phyloP scores from a whole-genome alignment of 2,329 filamentous ascomycete species.

The Dothideomycetidae sp. region DNA sequence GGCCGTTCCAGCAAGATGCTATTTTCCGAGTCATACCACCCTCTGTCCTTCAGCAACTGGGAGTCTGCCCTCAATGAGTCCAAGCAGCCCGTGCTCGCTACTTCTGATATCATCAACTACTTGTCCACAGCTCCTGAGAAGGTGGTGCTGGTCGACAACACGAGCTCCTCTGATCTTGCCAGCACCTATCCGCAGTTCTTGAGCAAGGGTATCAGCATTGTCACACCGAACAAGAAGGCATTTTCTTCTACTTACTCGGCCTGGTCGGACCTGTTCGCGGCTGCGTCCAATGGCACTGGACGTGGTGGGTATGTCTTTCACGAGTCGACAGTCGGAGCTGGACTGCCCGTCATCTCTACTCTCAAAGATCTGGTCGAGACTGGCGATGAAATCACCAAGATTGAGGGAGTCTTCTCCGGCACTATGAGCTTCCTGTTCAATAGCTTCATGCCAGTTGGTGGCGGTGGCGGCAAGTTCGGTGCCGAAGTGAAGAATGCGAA shows the following conservation, averaged over 20 bases:
- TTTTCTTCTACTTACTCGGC: constrained; percentile 71
- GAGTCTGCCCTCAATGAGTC: constrained; percentile 49
- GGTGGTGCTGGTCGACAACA: constrained; percentile 86
- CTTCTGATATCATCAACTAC: constrained; percentile 61
- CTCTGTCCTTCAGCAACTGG: constrained; percentile 47
- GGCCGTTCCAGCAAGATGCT: constrained; percentile 74
- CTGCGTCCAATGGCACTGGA: constrained; percentile 47
- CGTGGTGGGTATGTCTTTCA: constrained; percentile 70
- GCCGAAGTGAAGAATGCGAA: constrained; percentile 87
- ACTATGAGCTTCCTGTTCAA: constrained; percentile 99
- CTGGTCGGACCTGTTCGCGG: constrained; percentile 75
- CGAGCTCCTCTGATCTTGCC: constrained; percentile 75
- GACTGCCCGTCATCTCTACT: constrained; percentile 83
- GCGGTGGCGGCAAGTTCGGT: constrained; percentile 69
- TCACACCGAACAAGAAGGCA: constrained; percentile 97
- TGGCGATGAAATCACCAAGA: constrained; percentile 77
- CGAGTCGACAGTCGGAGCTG: constrained; percentile 86
- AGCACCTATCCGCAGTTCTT: constrained; percentile 71
- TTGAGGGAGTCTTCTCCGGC: constrained; percentile 94
- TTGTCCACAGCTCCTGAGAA: constrained; percentile 64
- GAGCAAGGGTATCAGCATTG: constrained; percentile 68
- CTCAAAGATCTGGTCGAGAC: constrained; percentile 89
- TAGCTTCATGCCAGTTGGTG: constrained; percentile 73
- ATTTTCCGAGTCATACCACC: constrained; percentile 57
- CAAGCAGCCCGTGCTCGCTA: constrained; percentile 48